Conservation (phyloP, 2,329 filamentous ascomycete species). For the Cercospora beticola region DNA sequence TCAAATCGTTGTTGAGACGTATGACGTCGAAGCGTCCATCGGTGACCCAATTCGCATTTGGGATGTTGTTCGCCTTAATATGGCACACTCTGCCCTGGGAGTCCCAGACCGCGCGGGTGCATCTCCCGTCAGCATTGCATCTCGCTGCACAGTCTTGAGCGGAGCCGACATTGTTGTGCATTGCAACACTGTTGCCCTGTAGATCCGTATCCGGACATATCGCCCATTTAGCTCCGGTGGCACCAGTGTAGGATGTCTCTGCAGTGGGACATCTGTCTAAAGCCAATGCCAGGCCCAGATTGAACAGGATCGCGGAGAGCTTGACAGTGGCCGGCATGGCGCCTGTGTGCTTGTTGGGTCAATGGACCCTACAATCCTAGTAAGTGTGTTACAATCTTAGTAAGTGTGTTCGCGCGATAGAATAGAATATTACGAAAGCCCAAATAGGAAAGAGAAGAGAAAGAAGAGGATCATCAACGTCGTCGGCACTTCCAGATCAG, state of each 20-base stretch:
- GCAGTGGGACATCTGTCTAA: neutral
- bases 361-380: neutral
- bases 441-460: neutral
- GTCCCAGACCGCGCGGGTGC: slow-evolving; percentile 16
- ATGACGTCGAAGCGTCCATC: slow-evolving; percentile 9
- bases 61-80: slow-evolving; percentile 12
- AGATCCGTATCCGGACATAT: neutral
- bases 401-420: neutral
- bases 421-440: neutral
- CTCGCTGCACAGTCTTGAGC: neutral
- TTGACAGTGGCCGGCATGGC: neutral
- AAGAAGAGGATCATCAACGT: neutral
- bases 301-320: neutral
- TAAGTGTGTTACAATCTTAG: neutral
- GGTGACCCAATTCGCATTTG: neutral
- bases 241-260: neutral
- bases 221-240: neutral
- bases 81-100: slow-evolving; percentile 11
- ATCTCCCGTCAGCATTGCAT: neutral
- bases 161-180: neutral
- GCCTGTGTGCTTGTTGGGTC: neutral
- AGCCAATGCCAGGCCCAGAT: neutral
- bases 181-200: neutral
- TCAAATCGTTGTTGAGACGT: neutral
- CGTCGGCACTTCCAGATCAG: neutral